A percentile compares a stretch with the other conserved stretches of the same genome.
phyloP scores from a whole-genome alignment of 169 alveolate genomes.

The Plasmodium malariae region DNA sequence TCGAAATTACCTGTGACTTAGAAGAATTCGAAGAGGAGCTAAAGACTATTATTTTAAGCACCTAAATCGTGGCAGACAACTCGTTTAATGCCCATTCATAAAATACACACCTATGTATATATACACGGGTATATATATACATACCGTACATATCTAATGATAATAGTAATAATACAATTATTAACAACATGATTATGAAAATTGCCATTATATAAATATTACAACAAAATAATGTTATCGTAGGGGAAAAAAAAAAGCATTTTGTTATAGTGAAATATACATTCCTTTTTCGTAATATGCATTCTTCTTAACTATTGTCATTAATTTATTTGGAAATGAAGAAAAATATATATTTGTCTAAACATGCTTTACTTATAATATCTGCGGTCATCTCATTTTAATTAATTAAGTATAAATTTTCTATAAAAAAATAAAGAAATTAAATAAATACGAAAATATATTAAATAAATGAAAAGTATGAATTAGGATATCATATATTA shows the following conservation, averaged over 20 bases:
- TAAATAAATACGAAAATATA: neutral
- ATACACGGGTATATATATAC: neutral
- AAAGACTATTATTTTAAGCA: constrained; percentile 36
- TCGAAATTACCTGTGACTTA: constrained; percentile 66
- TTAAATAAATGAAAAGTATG: neutral
- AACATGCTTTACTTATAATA: neutral
- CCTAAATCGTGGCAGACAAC: constrained; percentile 5
- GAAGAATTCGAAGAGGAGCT: constrained; percentile 72
- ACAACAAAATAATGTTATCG: no score
- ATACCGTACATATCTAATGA: no score
- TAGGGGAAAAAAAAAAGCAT: no score
- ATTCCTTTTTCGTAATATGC: neutral
- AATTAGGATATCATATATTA: neutral
- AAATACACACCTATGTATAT: neutral
- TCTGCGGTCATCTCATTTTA: neutral
- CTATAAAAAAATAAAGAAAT: neutral
- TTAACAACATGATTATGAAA: no score
- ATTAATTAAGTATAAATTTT: constrained; percentile 43
- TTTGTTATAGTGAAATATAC: no score
- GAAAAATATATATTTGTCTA: neutral
- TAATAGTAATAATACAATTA: no score
- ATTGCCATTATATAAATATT: no score
- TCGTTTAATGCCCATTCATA: neutral
- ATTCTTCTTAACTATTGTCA: neutral
- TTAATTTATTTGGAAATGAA: neutral